Percentiles rank a stretch among this genome's conserved stretches.
phyloP scores from a whole-genome alignment of 495 filamentous ascomycete genomes.

The Lophium mytilinum region DNA sequence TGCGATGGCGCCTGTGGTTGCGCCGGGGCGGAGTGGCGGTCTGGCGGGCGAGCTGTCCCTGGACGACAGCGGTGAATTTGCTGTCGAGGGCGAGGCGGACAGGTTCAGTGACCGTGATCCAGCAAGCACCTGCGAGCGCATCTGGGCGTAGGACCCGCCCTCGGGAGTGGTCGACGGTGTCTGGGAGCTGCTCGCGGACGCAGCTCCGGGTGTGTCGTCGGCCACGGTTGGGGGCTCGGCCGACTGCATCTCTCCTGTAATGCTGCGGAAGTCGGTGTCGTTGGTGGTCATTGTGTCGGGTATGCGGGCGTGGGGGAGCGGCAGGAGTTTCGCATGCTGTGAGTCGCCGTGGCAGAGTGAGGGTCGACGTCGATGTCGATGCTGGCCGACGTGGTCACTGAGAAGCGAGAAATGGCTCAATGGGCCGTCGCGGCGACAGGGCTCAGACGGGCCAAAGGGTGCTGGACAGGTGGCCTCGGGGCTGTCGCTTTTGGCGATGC shows the following conservation, averaged over 20 bases:
- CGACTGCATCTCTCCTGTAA: conserved; percentile 20
- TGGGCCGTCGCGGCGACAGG: too few species aligned
- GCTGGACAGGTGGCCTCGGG: too few species aligned
- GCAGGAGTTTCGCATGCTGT: conserved; percentile 16
- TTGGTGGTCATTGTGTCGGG: conserved; percentile 11
- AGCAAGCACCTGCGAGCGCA: conserved; percentile 9
- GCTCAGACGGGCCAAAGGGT: too few species aligned
- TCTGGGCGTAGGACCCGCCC: neutral
- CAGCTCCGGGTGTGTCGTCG: neutral
- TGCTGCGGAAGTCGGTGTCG: conserved; percentile 21
- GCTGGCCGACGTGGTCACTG: too few species aligned
- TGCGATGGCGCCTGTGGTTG: conserved; percentile 6
- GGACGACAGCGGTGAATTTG: conserved; percentile 30
- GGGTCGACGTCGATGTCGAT: too few species aligned
- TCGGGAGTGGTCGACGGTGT: conserved; percentile 13
- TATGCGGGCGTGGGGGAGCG: conserved; percentile 11
- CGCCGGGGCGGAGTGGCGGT: conserved; percentile 7
- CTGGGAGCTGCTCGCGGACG: conserved; percentile 5
- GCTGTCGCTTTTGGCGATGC: too few species aligned
- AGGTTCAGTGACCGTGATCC: conserved; percentile 19
- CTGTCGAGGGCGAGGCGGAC: conserved; percentile 23
- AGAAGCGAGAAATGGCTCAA: too few species aligned
- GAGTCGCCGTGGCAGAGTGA: too few species aligned
- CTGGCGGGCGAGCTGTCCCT: conserved; percentile 30
- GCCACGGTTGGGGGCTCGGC: conserved; percentile 18